Evolutionary conservation across 768 basidiomycete genomes (phyloP), one percentile per base, ranked within the genome.

Genomic region (Phaffia tasmanica): DNA sequence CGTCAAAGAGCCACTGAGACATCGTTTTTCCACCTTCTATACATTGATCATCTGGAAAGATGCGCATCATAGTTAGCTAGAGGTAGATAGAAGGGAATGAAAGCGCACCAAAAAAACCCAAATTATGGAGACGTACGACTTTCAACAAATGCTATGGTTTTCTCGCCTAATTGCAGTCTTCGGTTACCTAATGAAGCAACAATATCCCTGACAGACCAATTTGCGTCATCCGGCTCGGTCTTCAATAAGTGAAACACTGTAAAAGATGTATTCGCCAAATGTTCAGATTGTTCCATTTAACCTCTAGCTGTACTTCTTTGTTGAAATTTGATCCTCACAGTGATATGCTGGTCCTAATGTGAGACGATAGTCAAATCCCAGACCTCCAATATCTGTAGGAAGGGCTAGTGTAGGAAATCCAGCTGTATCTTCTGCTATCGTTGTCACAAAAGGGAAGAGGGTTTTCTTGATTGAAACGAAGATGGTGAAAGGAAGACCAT

Each of bases 381-480:
- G 35, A 3, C 70, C 70, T 16, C 70, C 70, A 29, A 67, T 57
- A 14, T 51, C 16, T 6, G 65, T 61, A 4, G 67, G 64, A 27
- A 63, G 56, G 23, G 56, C 51, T 19, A 70, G 61, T 9, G 70
- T 70, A 19, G 70, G 70, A 21, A 65, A 69, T n/a, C 70, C 70
- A 29, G 70, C 67, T 32, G 69, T 64, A 55, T 70, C 70, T 30
- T 70, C 70, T 21, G 70, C 70, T 47, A 70, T 69, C 15, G 70
- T 70, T n/a, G 70, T 64, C 14, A 50, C 29, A 46, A 63, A 69
- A 29, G 62, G 58, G 48, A 69, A 69, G 9, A 69, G 25, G 21
- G 67, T 64, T 16, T 49, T 50, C 66, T 67, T 42, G 4, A 11
- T 11, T 11, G 11, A 42, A 11, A 5, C 35, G 48, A 29, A 48